These are phyloP conservation scores for Talaromyces sp. DNA, from an alignment of 2,329 filamentous ascomycete genomes.

Conservation along the genomic window DNA sequence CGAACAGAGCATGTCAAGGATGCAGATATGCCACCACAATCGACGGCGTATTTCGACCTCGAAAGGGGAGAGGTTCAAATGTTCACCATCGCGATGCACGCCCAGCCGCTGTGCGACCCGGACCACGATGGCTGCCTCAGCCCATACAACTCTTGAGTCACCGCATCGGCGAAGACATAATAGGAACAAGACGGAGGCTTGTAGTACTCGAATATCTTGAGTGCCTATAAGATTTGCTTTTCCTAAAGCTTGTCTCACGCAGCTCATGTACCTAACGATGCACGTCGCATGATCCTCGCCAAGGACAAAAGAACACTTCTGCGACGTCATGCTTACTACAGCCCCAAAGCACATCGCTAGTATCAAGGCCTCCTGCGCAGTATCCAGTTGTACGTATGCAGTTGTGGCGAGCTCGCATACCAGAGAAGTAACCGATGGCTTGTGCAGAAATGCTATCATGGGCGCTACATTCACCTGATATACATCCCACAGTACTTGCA, in stretches of 20 bases:
- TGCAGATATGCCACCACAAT: constrained; percentile 11
- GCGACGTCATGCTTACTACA: constrained; percentile 19
- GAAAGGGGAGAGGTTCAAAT: constrained; percentile 52
- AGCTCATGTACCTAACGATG: background rate
- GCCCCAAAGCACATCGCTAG: constrained; percentile 22
- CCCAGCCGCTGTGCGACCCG: background rate
- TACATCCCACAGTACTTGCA: constrained; percentile 20
- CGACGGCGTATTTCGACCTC: constrained; percentile 38
- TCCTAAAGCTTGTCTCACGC: background rate
- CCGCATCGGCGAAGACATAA: background rate
- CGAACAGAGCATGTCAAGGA: constrained; percentile 11
- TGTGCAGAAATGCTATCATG: constrained; percentile 21
- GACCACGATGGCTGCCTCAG: background rate
- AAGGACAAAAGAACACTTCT: constrained; percentile 17
- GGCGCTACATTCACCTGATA: constrained; percentile 24
- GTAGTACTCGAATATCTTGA: background rate
- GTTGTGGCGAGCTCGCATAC: background rate
- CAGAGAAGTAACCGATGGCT: background rate
- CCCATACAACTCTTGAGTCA: background rate
- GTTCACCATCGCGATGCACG: constrained; percentile 55
- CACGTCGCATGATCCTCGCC: background rate
- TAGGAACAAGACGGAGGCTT: background rate
- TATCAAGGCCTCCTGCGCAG: constrained; percentile 15
- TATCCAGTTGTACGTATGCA: background rate
- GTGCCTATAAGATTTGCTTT: background rate